Conservation (phyloP, 306 rosid species). For the Ormosia emarginata region DNA sequence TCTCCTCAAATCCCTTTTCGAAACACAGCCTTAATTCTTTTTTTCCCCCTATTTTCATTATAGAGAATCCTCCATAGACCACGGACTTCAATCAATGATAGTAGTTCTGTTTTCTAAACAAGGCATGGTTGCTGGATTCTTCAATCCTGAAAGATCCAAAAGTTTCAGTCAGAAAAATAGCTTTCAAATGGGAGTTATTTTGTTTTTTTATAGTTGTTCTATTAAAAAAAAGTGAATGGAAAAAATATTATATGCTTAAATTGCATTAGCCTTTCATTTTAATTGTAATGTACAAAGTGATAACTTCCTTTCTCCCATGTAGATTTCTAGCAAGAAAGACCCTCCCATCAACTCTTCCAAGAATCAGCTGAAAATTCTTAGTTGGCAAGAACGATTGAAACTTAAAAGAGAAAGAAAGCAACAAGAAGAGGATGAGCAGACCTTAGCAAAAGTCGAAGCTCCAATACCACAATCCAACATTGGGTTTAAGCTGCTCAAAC, state of each 20-base stretch:
- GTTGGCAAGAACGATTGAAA: slow-evolving; percentile 82
- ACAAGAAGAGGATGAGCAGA: slow-evolving; percentile 70
- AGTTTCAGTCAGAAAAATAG: background rate
- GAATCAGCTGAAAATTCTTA: slow-evolving; percentile 44
- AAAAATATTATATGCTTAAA: background rate
- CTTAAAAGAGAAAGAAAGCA: slow-evolving; percentile 70
- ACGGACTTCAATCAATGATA: background rate
- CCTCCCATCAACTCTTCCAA: slow-evolving; percentile 37
- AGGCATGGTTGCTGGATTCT: background rate
- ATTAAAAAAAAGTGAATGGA: background rate
- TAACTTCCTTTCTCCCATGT: background rate
- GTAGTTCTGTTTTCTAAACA: background rate
- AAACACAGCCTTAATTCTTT: too few species aligned
- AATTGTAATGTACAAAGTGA: background rate
- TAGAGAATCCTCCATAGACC: background rate
- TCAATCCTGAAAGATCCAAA: background rate
- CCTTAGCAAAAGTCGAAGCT: slow-evolving; percentile 71
- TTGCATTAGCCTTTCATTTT: background rate
- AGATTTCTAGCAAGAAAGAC: slow-evolving; percentile 44
- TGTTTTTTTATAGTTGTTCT: background rate
- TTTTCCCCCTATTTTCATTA: background rate
- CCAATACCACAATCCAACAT: slow-evolving; percentile 91
- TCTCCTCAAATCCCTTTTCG: too few species aligned
- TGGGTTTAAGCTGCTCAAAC: slow-evolving; percentile 81
- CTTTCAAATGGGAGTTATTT: background rate